A percentile compares a stretch with the other conserved stretches of the same genome.
Evolutionary conservation across 495 filamentous ascomycete genomes (phyloP).

Genomic region (Aspergillus indologenus): DNA sequence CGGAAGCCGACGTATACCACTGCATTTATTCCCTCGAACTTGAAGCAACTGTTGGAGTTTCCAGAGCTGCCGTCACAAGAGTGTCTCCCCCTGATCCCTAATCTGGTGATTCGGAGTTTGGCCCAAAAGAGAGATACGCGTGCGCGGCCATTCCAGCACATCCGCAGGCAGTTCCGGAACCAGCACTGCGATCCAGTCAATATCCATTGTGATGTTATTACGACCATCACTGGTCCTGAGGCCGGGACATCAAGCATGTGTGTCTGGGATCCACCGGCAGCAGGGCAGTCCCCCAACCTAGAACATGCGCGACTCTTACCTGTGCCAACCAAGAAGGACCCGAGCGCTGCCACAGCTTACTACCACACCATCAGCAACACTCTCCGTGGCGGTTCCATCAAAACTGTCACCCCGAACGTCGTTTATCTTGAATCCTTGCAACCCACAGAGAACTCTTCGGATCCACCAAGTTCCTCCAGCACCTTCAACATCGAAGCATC

Average conservation of each 20-base stretch:
- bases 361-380: no score
- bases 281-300: not conserved
- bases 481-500: constrained; percentile 5
- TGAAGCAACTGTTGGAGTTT: constrained; percentile 55
- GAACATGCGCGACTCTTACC: constrained; percentile 10
- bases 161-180: constrained; percentile 25
- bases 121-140: no score
- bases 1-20: constrained; percentile 80
- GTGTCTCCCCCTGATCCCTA: no score
- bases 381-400: no score
- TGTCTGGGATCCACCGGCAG: constrained; percentile 14
- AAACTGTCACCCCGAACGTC: no score
- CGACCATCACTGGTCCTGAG: constrained; percentile 12
- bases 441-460: constrained; percentile 3
- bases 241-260: constrained; percentile 8
- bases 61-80: no score
- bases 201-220: constrained; percentile 21
- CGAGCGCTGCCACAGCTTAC: no score
- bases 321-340: not conserved
- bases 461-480: no score
- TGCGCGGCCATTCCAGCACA: constrained; percentile 16
- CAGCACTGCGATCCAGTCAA: constrained; percentile 21
- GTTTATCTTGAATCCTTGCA: no score
- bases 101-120: no score
- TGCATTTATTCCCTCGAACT: constrained; percentile 78